These are phyloP conservation scores for Schizothecium vesticola DNA, from an alignment of 495 filamentous ascomycete species.

Conservation along the genomic window DNA sequence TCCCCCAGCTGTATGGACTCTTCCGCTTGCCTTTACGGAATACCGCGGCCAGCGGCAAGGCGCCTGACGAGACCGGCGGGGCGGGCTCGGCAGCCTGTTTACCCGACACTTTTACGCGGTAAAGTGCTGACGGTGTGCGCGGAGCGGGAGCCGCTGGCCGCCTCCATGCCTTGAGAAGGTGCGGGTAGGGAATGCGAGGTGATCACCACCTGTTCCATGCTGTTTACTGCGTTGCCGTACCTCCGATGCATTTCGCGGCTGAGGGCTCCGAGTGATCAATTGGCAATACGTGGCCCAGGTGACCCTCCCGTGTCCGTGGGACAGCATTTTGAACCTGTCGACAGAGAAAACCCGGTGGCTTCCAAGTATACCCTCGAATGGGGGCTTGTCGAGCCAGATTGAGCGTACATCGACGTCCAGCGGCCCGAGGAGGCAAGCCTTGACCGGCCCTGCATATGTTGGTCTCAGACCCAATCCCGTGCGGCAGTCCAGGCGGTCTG, in stretches of 20 bases:
- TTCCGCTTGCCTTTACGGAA: background rate
- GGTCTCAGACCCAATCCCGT: slow-evolving; percentile 6
- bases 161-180: background rate
- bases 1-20: background rate
- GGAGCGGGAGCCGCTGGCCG: slow-evolving; percentile 4
- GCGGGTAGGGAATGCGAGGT: background rate
- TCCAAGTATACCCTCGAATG: background rate
- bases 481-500: slow-evolving; percentile 3
- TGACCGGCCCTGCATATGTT: background rate
- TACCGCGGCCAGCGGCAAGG: background rate
- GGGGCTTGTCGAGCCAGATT: background rate
- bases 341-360: background rate
- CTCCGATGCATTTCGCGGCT: background rate
- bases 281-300: background rate
- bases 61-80: background rate
- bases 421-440: background rate
- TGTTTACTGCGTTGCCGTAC: background rate
- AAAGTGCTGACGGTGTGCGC: slow-evolving; percentile 11
- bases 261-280: background rate
- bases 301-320: background rate
- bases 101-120: slow-evolving; percentile 6
- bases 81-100: slow-evolving; percentile 1
- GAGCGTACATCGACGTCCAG: background rate
- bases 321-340: background rate
- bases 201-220: background rate